phyloP scores from a whole-genome alignment of 2,329 filamentous ascomycete genomes.

The Trichoderma breve region DNA sequence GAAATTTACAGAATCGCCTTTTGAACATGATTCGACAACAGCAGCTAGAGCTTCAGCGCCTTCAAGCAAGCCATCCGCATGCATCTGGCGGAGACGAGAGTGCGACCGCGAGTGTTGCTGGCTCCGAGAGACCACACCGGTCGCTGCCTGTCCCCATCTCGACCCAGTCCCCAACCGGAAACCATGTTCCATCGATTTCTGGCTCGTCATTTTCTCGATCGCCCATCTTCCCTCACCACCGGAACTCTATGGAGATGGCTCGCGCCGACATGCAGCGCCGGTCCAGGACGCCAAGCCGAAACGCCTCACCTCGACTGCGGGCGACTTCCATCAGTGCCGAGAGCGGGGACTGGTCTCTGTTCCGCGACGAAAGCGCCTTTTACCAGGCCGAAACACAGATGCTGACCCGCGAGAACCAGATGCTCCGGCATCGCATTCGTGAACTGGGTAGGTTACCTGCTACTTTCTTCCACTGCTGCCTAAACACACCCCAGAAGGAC shows the following conservation, averaged over 20 bases:
- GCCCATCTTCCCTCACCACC: conserved; percentile 48
- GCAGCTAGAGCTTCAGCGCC: conserved; percentile 65
- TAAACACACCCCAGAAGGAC: not conserved
- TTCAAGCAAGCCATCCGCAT: conserved; percentile 47
- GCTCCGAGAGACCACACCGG: conserved; percentile 42
- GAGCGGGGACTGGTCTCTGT: conserved; percentile 59
- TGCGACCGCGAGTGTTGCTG: conserved; percentile 36
- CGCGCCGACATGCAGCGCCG: conserved; percentile 55
- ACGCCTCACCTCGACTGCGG: conserved; percentile 55
- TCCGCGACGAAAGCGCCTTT: conserved; percentile 73
- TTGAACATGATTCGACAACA: conserved; percentile 74
- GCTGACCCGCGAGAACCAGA: conserved; percentile 75
- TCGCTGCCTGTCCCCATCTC: conserved; percentile 34
- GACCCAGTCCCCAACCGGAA: conserved; percentile 37
- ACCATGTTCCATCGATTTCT: conserved; percentile 23
- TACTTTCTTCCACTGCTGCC: not conserved
- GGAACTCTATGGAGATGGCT: conserved; percentile 59
- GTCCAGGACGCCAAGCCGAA: conserved; percentile 59
- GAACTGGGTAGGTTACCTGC: conserved; percentile 63
- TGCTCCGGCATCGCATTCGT: conserved; percentile 71
- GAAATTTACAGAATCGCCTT: conserved; percentile 61
- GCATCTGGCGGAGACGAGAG: conserved; percentile 51
- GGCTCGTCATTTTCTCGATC: conserved; percentile 52
- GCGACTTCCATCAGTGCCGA: conserved; percentile 59
- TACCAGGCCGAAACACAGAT: conserved; percentile 82